Base-by-base conservation (phyloP, 768 basidiomycete species). In the Epithele typhae region DNA sequence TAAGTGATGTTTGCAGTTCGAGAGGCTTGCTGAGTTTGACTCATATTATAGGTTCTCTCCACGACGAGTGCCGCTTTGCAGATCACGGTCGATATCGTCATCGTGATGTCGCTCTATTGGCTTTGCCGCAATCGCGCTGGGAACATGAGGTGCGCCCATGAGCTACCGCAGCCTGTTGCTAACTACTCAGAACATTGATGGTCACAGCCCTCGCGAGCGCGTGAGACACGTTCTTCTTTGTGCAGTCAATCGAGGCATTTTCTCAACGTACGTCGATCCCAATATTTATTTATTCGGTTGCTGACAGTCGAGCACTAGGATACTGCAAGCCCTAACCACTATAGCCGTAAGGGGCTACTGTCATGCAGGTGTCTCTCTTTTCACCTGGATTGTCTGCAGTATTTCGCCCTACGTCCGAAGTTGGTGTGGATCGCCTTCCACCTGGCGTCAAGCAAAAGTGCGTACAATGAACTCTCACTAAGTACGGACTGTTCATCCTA, bases 371-470 rank as follows among this genome's bases (percentile, higher is more conserved):
- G 14, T 8, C 7, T 8, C 11, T 5, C 2, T 5, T 0, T 5
- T 15, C 15, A 10, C 23, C 8, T 7, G 2, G 3, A 23, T 11
- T 15, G 2, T 34, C 21, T n/a, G 19, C 22, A 52, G 51, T 52
- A 48, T 43, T 52, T 48, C 38, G 42, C 38, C 4, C 10, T 43
- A 12, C 37, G 43, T 9, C 51, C 51, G 1, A 37, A 25, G 6
- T 21, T 48, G 12, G 37, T 47, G 15, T 52, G 51, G 51, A 25
- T 52, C 22, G 39, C 46, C 15, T 52, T 52, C 38, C 51, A 48
- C 25, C 27, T 47, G 32, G 37, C 46, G 6, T 44, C 46, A 23
- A 52, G 43, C 38, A 52, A 52, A 40, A 45, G 50, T 51, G 3
- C 22, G 45, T 34, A 30, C 27, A 14, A 30, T 30, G n/a, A 4